Evolutionary conservation across 2,329 filamentous ascomycete genomes (phyloP).

Genomic region (Corynespora cassiicola): DNA sequence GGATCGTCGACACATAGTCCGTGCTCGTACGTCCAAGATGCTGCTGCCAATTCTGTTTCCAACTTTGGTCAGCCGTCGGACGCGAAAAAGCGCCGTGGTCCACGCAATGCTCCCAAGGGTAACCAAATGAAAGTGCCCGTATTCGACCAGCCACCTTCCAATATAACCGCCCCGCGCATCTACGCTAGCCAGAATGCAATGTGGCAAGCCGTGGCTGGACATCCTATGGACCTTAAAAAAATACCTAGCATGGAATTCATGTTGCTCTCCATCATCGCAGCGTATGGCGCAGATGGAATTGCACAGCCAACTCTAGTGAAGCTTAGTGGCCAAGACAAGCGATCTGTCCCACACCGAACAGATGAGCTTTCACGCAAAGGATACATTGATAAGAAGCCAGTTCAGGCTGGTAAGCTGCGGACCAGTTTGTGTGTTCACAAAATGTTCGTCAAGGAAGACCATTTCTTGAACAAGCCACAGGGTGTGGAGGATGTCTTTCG

Average conservation of each 20-base stretch:
- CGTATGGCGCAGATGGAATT: slow-evolving; percentile 60
- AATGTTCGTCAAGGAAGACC: slow-evolving; percentile 52
- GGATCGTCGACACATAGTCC: too few species aligned
- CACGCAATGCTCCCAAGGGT: slow-evolving; percentile 18
- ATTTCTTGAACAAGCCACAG: slow-evolving; percentile 29
- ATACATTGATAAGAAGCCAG: slow-evolving; percentile 63
- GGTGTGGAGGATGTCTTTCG: slow-evolving; percentile 43
- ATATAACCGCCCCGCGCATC: slow-evolving; percentile 31
- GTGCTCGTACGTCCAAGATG: too few species aligned
- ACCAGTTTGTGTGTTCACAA: slow-evolving; percentile 65
- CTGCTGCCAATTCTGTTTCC: too few species aligned
- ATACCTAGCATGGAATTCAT: slow-evolving; percentile 63
- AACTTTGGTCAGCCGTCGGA: too few species aligned
- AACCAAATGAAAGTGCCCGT: slow-evolving; percentile 15
- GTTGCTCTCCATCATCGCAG: slow-evolving; percentile 65
- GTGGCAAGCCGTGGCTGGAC: slow-evolving; percentile 67
- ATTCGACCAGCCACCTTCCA: slow-evolving; percentile 32
- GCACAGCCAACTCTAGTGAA: slow-evolving; percentile 62
- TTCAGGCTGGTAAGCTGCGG: slow-evolving; percentile 50
- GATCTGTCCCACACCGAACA: slow-evolving; percentile 68
- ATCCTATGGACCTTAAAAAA: slow-evolving; percentile 62
- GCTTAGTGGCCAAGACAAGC: slow-evolving; percentile 68
- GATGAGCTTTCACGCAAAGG: slow-evolving; percentile 63
- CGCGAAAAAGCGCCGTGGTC: slow-evolving; percentile 5
- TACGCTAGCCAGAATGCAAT: slow-evolving; percentile 61